Percentiles rank a stretch among this genome's conserved stretches.
Conservation (phyloP, 2,329 filamentous ascomycete species). For the Fusarium penzigii region DNA sequence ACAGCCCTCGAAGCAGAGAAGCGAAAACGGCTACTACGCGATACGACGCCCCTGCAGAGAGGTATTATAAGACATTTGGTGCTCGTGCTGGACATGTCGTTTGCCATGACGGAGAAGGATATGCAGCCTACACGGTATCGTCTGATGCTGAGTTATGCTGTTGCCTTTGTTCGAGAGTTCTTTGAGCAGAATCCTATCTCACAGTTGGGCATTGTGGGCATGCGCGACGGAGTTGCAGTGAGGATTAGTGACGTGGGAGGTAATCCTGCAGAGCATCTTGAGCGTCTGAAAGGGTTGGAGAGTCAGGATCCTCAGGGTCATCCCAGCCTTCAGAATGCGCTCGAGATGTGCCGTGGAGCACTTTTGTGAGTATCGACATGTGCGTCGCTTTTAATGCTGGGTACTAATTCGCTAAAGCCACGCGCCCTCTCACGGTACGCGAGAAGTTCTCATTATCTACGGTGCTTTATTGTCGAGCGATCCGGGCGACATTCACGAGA, state of each 20-base stretch:
- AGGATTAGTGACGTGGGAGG: slow-evolving; percentile 87
- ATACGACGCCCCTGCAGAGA: slow-evolving; percentile 92
- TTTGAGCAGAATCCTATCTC: slow-evolving; percentile 99
- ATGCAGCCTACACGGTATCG: slow-evolving; percentile 85
- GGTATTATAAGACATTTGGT: slow-evolving; percentile 98
- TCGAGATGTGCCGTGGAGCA: slow-evolving; percentile 91
- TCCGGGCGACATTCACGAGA: slow-evolving; percentile 92
- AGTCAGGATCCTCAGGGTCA: slow-evolving; percentile 70
- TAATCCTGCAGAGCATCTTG: slow-evolving; percentile 86
- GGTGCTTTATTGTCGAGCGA: slow-evolving; percentile 89
- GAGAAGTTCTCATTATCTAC: slow-evolving; percentile 89
- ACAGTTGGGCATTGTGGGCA: slow-evolving; percentile 87
- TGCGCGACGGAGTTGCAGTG: slow-evolving; percentile 88
- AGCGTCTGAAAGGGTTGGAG: slow-evolving; percentile 68
- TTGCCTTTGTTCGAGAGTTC: slow-evolving; percentile 88
- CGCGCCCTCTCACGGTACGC: slow-evolving; percentile 87
- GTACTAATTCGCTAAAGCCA: slow-evolving; percentile 54
- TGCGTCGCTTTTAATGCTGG: not conserved
- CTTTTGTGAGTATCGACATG: slow-evolving; percentile 61
- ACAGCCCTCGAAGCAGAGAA: slow-evolving; percentile 82
- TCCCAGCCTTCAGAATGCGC: slow-evolving; percentile 86
- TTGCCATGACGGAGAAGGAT: slow-evolving; percentile 94
- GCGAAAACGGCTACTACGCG: slow-evolving; percentile 76
- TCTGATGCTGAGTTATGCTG: slow-evolving; percentile 77
- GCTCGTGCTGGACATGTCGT: slow-evolving; percentile 86